phyloP scores from a whole-genome alignment of 2,329 filamentous ascomycete genomes.

The Macroventuria anomochaeta region DNA sequence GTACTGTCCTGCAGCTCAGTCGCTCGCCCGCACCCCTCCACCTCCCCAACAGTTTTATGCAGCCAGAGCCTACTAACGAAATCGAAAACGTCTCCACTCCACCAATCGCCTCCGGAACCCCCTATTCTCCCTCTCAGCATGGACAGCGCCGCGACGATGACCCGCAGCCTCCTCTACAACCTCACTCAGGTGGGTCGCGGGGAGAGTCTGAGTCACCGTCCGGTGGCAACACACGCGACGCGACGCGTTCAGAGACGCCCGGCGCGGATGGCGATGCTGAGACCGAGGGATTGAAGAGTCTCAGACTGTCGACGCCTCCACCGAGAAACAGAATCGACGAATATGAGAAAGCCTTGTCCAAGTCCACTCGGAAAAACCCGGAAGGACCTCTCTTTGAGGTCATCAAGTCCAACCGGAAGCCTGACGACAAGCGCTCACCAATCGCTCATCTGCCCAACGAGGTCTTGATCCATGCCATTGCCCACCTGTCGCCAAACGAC shows the following conservation, averaged over 20 bases:
- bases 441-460: conserved; percentile 81
- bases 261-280: conserved; percentile 13
- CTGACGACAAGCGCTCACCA: conserved; percentile 55
- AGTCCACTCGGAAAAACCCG: conserved; percentile 46
- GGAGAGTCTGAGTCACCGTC: conserved; percentile 29
- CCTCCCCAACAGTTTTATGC: conserved; percentile 65
- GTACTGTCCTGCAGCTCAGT: conserved; percentile 61
- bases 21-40: conserved; percentile 45
- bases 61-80: conserved; percentile 63
- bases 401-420: conserved; percentile 55
- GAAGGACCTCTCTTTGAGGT: conserved; percentile 61
- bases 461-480: conserved; percentile 88
- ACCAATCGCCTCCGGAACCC: conserved; percentile 49
- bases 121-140: conserved; percentile 61
- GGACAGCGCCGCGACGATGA: conserved; percentile 58
- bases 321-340: conserved; percentile 60
- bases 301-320: conserved; percentile 41
- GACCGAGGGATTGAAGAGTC: conserved; percentile 38
- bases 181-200: conserved; percentile 46
- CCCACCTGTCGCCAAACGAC: conserved; percentile 85
- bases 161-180: conserved; percentile 52
- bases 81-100: conserved; percentile 54
- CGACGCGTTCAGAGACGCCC: conserved; percentile 29
- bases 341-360: conserved; percentile 59
- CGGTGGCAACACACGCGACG: conserved; percentile 27